Evolutionary conservation across 2,329 filamentous ascomycete genomes (phyloP), one percentile per base, ranked within the genome.

Genomic region (Penicillium palitans): DNA sequence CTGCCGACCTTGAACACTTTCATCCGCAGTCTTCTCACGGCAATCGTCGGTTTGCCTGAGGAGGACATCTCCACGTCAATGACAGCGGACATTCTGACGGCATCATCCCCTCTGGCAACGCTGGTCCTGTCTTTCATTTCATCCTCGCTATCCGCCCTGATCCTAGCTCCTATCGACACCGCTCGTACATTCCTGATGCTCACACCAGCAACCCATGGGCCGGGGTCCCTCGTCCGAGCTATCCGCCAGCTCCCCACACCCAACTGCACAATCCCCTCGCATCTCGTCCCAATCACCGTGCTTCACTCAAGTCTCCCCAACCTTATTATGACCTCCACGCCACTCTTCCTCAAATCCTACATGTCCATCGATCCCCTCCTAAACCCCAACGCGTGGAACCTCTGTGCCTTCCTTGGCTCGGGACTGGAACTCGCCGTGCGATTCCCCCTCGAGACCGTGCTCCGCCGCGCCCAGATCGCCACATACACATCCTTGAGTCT

Each of bases 1-100:
- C 85, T 93, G 61, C 91, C 91, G 12, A 88, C 96, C 8, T 79
- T 96, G 31, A 95, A 98, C 73, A 93, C 91, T 66, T 99, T 96
- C 87, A 90, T 93, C 10, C 86, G 92, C 68, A 95, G 91, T 68
- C 83, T 97, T 52, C 82, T 98, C n/a, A 91, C 91, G 45, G 93
- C 95, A 1, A 82, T 98, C 6, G 84, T 98, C 66, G 96, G 96
- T 62, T 84, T 98, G 15, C 93, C 93, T 1, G 93, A 98, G 33
- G 90, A 89, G 9, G 80, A 83, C 29, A 74, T 84, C 19, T 78
- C 74, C 6, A 74, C 79, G 6, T 77, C 77, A 10, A 79, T 91
- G 55, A 86, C 85, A 65, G 69, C 74, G 21, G 92, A 96, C 70
- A 87, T 93, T 21, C 80, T 93, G 58, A 90, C 90, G 13, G 91